These are phyloP conservation scores for Chaetoceros tenuissimus DNA, from an alignment of 108 stramenopile species.

Conservation along the genomic window DNA sequence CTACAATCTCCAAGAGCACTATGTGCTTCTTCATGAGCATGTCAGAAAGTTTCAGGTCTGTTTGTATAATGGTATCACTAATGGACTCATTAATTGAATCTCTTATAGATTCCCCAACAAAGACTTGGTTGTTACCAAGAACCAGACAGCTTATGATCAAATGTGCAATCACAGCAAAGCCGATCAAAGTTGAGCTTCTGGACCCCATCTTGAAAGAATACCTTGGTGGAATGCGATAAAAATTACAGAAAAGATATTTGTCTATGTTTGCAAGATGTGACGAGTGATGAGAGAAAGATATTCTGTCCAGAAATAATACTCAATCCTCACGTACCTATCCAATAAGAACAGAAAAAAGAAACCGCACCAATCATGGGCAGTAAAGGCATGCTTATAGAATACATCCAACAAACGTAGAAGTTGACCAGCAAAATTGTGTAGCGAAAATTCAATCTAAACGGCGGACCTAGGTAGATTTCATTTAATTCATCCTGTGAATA, in stretches of 20 bases:
- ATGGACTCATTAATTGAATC: constrained; percentile 10
- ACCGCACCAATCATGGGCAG: constrained; percentile 47
- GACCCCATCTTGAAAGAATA: constrained; percentile 43
- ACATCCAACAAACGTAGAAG: constrained; percentile 70
- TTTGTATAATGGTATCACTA: not conserved
- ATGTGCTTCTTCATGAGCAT: constrained; percentile 38
- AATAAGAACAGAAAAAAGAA: constrained; percentile 52
- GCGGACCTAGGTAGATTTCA: constrained; percentile 42
- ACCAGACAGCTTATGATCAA: constrained; percentile 40
- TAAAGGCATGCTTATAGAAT: constrained; percentile 62
- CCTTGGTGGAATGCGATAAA: constrained; percentile 63
- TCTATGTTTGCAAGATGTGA: constrained; percentile 15
- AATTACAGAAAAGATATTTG: constrained; percentile 68
- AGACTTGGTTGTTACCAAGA: constrained; percentile 37
- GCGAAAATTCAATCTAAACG: constrained; percentile 47
- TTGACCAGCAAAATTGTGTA: constrained; percentile 62
- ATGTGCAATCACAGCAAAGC: constrained; percentile 27
- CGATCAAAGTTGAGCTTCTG: constrained; percentile 27
- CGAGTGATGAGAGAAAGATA: not conserved
- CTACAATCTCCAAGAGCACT: constrained; percentile 15
- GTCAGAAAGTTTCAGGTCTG: not conserved
- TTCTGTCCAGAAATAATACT: not conserved
- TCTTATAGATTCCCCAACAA: constrained; percentile 23
- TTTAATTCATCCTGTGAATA: constrained; percentile 67
- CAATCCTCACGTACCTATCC: constrained; percentile 37